Evolutionary conservation across 495 filamentous ascomycete genomes (phyloP).

Genomic region (Aspergillus sclerotiicarbonarius): DNA sequence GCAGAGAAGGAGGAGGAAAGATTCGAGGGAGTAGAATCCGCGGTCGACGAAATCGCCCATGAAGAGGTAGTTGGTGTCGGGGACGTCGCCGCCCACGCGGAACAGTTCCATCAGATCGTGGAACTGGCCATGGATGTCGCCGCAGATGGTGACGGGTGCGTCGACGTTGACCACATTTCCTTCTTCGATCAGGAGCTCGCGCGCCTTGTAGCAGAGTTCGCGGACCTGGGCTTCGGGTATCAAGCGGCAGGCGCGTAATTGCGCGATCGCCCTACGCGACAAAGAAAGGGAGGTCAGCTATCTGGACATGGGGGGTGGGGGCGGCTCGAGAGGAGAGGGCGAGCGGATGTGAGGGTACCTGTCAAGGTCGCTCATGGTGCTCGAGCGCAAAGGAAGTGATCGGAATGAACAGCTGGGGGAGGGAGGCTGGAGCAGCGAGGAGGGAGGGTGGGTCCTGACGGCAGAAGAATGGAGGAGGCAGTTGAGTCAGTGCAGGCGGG

Average conservation of each 20-base stretch:
- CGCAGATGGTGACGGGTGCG: slow-evolving; percentile 97
- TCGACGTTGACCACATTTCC: slow-evolving; percentile 96
- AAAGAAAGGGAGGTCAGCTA: slow-evolving; percentile 21
- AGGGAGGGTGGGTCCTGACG: slow-evolving; percentile 21
- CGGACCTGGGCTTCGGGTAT: slow-evolving; percentile 95
- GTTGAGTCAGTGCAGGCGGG: neutral
- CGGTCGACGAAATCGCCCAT: slow-evolving; percentile 99
- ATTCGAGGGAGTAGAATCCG: slow-evolving; percentile 96
- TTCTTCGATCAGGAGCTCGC: slow-evolving; percentile 95
- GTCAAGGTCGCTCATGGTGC: slow-evolving; percentile 82
- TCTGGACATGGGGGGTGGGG: neutral
- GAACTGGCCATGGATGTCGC: slow-evolving; percentile 98
- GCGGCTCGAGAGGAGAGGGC: neutral
- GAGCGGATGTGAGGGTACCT: slow-evolving; percentile 49
- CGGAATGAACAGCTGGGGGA: slow-evolving; percentile 11
- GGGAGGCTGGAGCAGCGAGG: slow-evolving; percentile 11
- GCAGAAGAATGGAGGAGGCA: slow-evolving; percentile 9
- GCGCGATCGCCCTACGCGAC: slow-evolving; percentile 77
- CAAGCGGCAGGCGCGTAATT: slow-evolving; percentile 90
- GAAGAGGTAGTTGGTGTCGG: slow-evolving; percentile 98
- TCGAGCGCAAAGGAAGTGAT: slow-evolving; percentile 7
- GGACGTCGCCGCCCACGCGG: slow-evolving; percentile 89
- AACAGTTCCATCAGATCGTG: slow-evolving; percentile 99
- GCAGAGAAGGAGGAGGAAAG: slow-evolving; percentile 89
- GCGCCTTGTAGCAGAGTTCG: slow-evolving; percentile 95